Base-by-base conservation (phyloP, 768 basidiomycete species). In the Tylopilus felleus region DNA sequence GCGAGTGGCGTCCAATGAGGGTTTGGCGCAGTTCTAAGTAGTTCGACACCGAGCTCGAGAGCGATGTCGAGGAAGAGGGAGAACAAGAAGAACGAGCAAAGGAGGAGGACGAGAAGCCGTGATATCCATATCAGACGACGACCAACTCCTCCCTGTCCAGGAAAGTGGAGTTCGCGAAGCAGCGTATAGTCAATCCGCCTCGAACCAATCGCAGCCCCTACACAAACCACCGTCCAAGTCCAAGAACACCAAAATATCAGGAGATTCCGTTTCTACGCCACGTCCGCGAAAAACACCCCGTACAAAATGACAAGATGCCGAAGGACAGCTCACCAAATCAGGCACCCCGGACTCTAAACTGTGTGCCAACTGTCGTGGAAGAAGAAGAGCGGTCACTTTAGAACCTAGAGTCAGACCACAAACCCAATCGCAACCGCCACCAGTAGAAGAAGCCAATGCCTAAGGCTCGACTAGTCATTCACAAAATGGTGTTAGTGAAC, bases 401-500 rank as follows among this genome's bases (percentile, higher is more conserved):
- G 65, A 64, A 49, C 63, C 67, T 27, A 52, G 50, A 52, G 40
- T 60, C 8, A 64, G 57, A 48, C 43, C 57, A 0, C 63, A 59
- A 16, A 71, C 74, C 0, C 68, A 72, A 12, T 68, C 65, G 45
- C 62, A 74, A 13, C 53, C 68, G 0, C 65, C 60, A 16, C 49
- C 71, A 6, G 72, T 71, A 3, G 84, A 85, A 57, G 85, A 87
- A 58, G 77, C 79, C 17, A 60, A 76, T 36, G 8, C 87, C 88
- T 0, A 81, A 77, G 56, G 46, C 88, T 17, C 86, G 97, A 16
- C 76, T 98, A 19, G 90, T 96, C 31, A 98, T 99, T 52, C 88
- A 97, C 66, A 95, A 96, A 69, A 82, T 99, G 73, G 93, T 84
- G 1, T 78, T 99, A 2, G 79, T 97, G 31, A 87, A 98, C 71